Conservation (phyloP, 2,329 filamentous ascomycete genomes). For the Clonostachys sp. region DNA sequence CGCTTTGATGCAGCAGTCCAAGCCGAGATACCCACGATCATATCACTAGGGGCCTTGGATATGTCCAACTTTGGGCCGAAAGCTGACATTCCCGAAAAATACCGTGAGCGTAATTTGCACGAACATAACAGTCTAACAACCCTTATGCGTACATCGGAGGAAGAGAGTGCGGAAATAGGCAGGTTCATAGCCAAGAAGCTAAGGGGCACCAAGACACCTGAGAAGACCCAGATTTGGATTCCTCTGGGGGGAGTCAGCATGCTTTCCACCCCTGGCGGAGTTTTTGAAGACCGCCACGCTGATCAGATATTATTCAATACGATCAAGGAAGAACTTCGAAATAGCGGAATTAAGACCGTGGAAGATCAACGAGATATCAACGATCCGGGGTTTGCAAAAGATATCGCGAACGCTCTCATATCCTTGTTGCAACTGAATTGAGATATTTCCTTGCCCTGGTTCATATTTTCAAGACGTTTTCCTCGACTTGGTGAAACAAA, state of each 20-base stretch:
- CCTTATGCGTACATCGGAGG: constrained; percentile 56
- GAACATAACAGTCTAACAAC: constrained; percentile 65
- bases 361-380: constrained; percentile 49
- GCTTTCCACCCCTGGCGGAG: constrained; percentile 45
- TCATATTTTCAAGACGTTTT: too few species aligned
- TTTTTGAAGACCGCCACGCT: constrained; percentile 42
- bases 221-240: constrained; percentile 49
- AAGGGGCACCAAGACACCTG: constrained; percentile 25
- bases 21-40: constrained; percentile 48
- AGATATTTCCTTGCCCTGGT: too few species aligned
- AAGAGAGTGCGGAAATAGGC: constrained; percentile 53
- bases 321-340: constrained; percentile 41
- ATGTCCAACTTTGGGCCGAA: constrained; percentile 61
- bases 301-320: constrained; percentile 47
- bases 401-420: constrained; percentile 36
- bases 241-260: constrained; percentile 58
- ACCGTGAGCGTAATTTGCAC: constrained; percentile 44
- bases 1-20: constrained; percentile 53
- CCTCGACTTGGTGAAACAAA: too few species aligned
- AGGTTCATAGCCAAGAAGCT: constrained; percentile 51
- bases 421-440: background rate
- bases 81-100: constrained; percentile 50
- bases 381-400: constrained; percentile 42
- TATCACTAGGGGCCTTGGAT: constrained; percentile 49
- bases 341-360: constrained; percentile 41